Base-by-base conservation (phyloP, 2,329 filamentous ascomycete species). In the Aspergillus fumigatus region DNA sequence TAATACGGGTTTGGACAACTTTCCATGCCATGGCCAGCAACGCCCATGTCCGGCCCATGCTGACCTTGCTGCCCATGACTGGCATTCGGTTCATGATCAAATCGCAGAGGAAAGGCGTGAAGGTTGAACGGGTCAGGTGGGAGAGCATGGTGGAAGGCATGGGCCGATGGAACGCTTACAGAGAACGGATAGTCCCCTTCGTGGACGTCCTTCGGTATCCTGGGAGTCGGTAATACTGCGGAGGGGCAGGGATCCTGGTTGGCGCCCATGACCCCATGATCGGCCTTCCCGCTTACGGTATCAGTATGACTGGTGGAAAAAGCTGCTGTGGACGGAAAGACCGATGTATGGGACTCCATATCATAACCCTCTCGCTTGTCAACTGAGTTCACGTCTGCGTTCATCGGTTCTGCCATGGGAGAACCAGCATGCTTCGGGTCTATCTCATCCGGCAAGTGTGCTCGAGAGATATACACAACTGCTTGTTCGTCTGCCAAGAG, bases 391-490 rank as follows among this genome's bases (percentile, higher is more conserved):
- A 56, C 27, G 25, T 59, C 56, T 21, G 55, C 48, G 19, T 62
- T 59, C 25, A 58, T 51, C 3, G 41, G 47, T 11, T 59, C 51
- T 7, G 35, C 40, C 19, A 40, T 58, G 25, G 66, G 60, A 0
- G 64, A 62, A 38, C 56, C 62, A 53, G 61, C 56, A 10, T 60
- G 41, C 32, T 61, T 59, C 17, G 59, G 48, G 26, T 65, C 64
- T 8, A 58, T 51, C 14, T 64, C 54, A 27, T 69, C 62, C 6
- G 68, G 69, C n/a, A 71, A 64, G 50, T 69, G 66, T 4, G 66
- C 61, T 8, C 62, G 69, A 23, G 63, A 65, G 25, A 71, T 65
- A 21, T 54, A 68, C 7, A 70, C 62, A 7, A 59, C 59, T 29
- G 60, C 47, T 59, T 65, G 63, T 26, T 61, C 62, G n/a, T 70